A percentile compares a stretch with the other conserved stretches of the same genome.
phyloP scores from a whole-genome alignment of 169 alveolate species.

The Besnoitia besnoiti region DNA sequence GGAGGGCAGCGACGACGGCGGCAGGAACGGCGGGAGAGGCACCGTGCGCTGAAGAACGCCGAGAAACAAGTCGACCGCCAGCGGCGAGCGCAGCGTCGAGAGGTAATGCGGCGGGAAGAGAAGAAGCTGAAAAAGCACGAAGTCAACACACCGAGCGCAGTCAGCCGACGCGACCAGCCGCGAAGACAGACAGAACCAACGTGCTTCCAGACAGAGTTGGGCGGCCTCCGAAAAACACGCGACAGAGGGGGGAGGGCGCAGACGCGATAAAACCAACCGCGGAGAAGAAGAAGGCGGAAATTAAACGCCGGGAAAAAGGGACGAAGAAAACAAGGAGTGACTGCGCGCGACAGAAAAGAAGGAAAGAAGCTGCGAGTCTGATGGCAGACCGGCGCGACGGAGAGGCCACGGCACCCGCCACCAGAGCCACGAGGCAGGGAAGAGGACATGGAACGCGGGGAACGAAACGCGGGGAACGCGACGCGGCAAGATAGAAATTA shows the following conservation, averaged over 20 bases:
- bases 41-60: conserved; percentile 53
- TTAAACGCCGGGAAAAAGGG: background rate
- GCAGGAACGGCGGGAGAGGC: conserved; percentile 66
- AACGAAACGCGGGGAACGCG: too few species aligned
- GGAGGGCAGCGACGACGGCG: conserved; percentile 57
- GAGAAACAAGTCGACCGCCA: conserved; percentile 52
- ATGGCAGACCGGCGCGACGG: too few species aligned
- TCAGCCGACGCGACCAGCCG: background rate
- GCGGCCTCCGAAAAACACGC: too few species aligned
- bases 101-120: background rate
- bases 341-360: too few species aligned
- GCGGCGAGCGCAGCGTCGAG: conserved; percentile 17
- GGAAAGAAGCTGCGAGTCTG: background rate
- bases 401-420: too few species aligned
- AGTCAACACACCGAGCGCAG: background rate
- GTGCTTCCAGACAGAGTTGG: background rate
- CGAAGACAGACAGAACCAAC: background rate
- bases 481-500: too few species aligned
- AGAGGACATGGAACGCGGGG: too few species aligned
- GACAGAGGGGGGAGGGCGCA: too few species aligned
- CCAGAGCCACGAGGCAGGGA: too few species aligned
- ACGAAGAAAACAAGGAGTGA: background rate
- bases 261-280: too few species aligned
- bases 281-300: background rate
- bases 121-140: background rate